Percentiles rank a stretch among this genome's conserved stretches.
These are phyloP conservation scores for Lentinula aciculospora DNA, from an alignment of 768 basidiomycete genomes.

Conservation along the genomic window DNA sequence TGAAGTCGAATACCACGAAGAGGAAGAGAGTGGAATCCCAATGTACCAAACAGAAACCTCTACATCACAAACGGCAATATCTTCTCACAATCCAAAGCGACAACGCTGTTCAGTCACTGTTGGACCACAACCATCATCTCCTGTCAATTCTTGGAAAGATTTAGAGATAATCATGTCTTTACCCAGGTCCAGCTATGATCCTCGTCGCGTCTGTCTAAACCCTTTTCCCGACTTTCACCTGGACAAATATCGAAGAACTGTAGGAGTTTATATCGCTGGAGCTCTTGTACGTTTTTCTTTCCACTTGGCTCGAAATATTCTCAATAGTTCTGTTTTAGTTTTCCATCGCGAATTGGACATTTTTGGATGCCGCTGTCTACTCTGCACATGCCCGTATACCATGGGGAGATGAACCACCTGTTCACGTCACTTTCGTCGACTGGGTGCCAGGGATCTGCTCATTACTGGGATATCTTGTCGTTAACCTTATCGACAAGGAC, in stretches of 20 bases:
- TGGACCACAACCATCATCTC: background rate
- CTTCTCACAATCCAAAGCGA: background rate
- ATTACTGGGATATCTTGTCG: constrained; percentile 84
- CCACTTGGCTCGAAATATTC: background rate
- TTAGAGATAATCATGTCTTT: constrained; percentile 29
- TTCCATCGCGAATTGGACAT: constrained; percentile 91
- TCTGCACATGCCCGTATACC: constrained; percentile 83
- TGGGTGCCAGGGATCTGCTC: constrained; percentile 98
- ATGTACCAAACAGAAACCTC: too few relatives aligned
- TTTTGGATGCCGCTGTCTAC: constrained; percentile 88
- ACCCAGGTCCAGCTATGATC: constrained; percentile 58
- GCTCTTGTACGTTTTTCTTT: constrained; percentile 63
- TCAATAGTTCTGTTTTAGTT: constrained; percentile 49
- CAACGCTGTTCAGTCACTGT: background rate
- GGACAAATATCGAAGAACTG: constrained; percentile 71
- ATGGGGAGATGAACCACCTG: constrained; percentile 46
- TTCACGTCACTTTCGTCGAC: constrained; percentile 87
- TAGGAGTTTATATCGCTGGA: constrained; percentile 89
- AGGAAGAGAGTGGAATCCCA: background rate
- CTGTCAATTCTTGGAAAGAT: background rate
- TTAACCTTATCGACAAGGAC: constrained; percentile 95
- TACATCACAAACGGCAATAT: background rate
- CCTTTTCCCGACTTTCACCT: constrained; percentile 75
- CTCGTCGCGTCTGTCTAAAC: constrained; percentile 69
- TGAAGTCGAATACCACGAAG: constrained; percentile 1